phyloP scores from a whole-genome alignment of 2,329 filamentous ascomycete species.

The Thelonectria olida region DNA sequence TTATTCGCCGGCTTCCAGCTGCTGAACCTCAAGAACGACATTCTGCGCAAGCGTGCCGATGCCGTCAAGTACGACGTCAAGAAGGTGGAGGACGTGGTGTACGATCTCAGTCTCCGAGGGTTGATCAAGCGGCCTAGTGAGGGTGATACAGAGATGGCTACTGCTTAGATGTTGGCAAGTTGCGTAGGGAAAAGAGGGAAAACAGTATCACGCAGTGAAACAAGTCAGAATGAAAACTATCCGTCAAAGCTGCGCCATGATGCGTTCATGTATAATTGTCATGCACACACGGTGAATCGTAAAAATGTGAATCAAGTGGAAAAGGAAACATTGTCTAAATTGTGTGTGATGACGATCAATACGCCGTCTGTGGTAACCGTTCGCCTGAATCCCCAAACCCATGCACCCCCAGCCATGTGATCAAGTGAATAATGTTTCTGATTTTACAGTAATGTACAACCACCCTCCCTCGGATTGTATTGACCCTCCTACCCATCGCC shows the following conservation, averaged over 20 bases:
- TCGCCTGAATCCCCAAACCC: not conserved
- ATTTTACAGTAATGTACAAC: slow-evolving; percentile 40
- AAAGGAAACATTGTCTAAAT: slow-evolving; percentile 15
- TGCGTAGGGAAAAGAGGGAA: not conserved
- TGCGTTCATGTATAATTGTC: not conserved
- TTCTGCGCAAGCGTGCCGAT: slow-evolving; percentile 85
- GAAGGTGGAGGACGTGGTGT: slow-evolving; percentile 97
- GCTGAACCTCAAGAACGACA: slow-evolving; percentile 96
- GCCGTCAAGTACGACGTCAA: slow-evolving; percentile 98
- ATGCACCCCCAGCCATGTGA: not conserved
- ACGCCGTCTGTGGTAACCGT: slow-evolving; percentile 7
- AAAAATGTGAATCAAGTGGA: not conserved
- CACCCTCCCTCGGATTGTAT: not conserved
- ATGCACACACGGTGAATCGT: not conserved
- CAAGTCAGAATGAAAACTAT: not conserved
- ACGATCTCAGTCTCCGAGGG: slow-evolving; percentile 89
- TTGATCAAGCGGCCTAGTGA: slow-evolving; percentile 67
- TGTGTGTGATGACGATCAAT: slow-evolving; percentile 13
- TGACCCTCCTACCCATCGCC: slow-evolving; percentile 12
- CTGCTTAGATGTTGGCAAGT: slow-evolving; percentile 15
- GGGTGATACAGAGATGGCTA: slow-evolving; percentile 51
- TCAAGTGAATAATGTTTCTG: slow-evolving; percentile 14
- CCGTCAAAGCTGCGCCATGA: not conserved
- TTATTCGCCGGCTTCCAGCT: slow-evolving; percentile 96
- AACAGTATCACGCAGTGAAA: not conserved